Conservation (phyloP, 2,329 filamentous ascomycete species). For the Aspergillus hortae region DNA sequence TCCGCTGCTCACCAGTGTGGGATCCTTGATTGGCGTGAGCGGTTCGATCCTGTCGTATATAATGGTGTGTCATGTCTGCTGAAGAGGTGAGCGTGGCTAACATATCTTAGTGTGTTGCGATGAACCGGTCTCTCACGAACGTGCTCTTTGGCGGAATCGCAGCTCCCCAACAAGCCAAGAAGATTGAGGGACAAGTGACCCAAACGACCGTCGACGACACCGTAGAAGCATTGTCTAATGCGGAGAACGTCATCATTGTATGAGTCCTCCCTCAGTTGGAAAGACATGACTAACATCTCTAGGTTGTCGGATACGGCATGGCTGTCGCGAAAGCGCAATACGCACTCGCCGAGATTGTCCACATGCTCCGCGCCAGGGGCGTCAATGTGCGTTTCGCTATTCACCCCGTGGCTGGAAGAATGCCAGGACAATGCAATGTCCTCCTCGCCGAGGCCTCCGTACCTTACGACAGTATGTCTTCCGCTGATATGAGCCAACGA, state of each 20-base stretch:
- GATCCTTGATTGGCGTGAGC: constrained; percentile 81
- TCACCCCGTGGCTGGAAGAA: constrained; percentile 83
- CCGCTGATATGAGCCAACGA: not conserved
- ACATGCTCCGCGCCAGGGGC: constrained; percentile 67
- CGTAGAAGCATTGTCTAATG: constrained; percentile 68
- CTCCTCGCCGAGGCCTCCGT: constrained; percentile 83
- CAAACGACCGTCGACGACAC: constrained; percentile 78
- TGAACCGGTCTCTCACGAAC: constrained; percentile 88
- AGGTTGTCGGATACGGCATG: constrained; percentile 85
- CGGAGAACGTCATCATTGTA: constrained; percentile 80
- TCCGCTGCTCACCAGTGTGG: constrained; percentile 76
- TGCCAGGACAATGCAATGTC: constrained; percentile 93
- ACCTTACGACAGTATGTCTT: constrained; percentile 67
- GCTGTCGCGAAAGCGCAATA: constrained; percentile 92
- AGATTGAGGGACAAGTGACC: constrained; percentile 73
- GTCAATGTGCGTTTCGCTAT: constrained; percentile 85
- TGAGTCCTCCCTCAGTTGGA: constrained; percentile 6
- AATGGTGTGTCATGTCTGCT: constrained; percentile 39
- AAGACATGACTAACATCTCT: not conserved
- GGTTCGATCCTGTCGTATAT: constrained; percentile 88
- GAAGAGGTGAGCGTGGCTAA: not conserved
- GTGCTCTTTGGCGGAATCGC: constrained; percentile 82
- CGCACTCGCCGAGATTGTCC: constrained; percentile 78
- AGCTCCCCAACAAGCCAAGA: constrained; percentile 59
- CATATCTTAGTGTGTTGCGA: constrained; percentile 64